phyloP scores from a whole-genome alignment of 495 filamentous ascomycete genomes.

The Astrothelium macrocarpum region DNA sequence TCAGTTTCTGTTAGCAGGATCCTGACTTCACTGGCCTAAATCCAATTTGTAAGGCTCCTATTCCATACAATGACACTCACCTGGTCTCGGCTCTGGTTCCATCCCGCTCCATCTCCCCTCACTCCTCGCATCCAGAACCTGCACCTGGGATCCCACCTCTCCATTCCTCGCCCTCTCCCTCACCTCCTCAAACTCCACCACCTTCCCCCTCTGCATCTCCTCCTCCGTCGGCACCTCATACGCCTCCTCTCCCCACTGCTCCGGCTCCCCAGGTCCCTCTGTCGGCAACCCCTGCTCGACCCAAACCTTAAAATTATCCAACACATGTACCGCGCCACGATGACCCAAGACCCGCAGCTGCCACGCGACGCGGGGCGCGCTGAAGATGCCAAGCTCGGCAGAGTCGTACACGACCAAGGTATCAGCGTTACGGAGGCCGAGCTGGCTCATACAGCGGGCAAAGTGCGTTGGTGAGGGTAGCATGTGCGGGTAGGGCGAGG shows the following conservation, averaged over 20 bases:
- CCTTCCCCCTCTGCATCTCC: constrained; percentile 43
- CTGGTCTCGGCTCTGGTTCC: constrained; percentile 77
- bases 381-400: constrained; percentile 82
- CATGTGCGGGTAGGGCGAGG: constrained; percentile 93
- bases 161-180: constrained; percentile 65
- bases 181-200: constrained; percentile 69
- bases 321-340: constrained; percentile 63
- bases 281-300: constrained; percentile 68
- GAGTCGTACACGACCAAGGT: constrained; percentile 89
- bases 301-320: constrained; percentile 94
- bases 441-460: constrained; percentile 72
- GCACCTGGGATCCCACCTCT: constrained; percentile 68
- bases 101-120: constrained; percentile 69
- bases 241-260: constrained; percentile 36
- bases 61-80: constrained; percentile 9
- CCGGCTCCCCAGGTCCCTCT: constrained; percentile 61
- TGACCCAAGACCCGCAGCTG: constrained; percentile 86
- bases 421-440: constrained; percentile 80
- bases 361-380: constrained; percentile 87
- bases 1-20: background rate
- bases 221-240: constrained; percentile 42
- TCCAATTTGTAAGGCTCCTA: background rate
- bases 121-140: constrained; percentile 84
- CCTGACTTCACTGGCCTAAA: background rate
- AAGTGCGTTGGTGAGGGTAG: constrained; percentile 73